Base-by-base conservation (phyloP, 164 flowering plant genomes). In the Piper betle region DNA sequence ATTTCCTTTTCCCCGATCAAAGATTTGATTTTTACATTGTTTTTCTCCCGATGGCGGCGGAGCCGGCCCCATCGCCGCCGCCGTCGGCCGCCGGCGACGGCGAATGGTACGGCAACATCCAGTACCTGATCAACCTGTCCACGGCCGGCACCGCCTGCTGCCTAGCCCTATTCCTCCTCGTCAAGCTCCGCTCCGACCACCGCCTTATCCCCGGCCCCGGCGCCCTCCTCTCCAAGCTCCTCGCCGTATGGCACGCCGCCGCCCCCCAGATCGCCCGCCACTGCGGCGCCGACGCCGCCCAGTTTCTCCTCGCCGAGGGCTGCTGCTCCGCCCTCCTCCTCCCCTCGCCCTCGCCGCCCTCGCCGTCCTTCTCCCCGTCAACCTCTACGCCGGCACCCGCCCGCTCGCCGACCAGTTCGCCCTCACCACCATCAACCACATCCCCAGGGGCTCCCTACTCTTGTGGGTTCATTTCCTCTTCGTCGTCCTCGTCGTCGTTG, bases 201-300 rank as follows among this genome's bases (percentile, higher is more conserved):
- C 87, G 87, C 20, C 85, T 86, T 9, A 84, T 94, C 61, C 99
- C 96, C 0, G 89, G 90, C 1, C 96, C 91, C 13, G 39, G 86
- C 13, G 95, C 84, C 13, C 79, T 94, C n/a, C 55, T 63, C n/a
- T 52, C 96, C 9, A 94, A 94, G 82, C 95, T 94, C 5, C 84
- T 94, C n/a, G 93, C 97, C 17, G 96, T 88, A 16, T 94, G 99
- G 99, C 97, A 94, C 67, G 94, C 97, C 53, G 87, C 97, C 9
- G 73, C 81, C 37, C 80, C 83, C 1, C 93, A 94, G 72, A 91
- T 94, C 62, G 91, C 96, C 7, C 78, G 77, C 42, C 97, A 94
- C 68, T 94, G 97, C 58, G 99, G 97, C 0, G 99, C 99, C 15
- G 97, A 94, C 50, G 96, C 99, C 1, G 97, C 97, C 0, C 99